Evolutionary conservation across 331 rosid species (phyloP).

Genomic region (Dryas integrifolia): DNA sequence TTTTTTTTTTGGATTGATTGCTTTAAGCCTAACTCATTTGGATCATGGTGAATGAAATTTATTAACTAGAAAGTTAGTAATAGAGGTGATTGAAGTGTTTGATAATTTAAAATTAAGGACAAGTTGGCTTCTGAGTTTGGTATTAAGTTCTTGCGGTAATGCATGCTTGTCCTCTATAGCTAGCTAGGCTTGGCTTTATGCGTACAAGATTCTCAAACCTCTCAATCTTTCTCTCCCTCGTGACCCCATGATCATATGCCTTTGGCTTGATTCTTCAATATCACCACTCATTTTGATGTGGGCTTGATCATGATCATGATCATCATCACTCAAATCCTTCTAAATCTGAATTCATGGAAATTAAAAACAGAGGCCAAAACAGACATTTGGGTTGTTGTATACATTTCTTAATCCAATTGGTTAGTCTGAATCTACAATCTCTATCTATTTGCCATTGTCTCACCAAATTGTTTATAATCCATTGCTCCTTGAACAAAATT

Average conservation of each 20-base stretch:
- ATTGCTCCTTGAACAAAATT: constrained; percentile 34
- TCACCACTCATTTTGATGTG: not conserved
- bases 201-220: not conserved
- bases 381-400: no score
- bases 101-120: not conserved
- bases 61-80: no score
- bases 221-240: not conserved
- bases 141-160: not conserved
- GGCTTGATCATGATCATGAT: no score
- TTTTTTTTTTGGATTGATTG: not conserved
- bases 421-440: not conserved
- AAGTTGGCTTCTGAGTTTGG: constrained; percentile 10
- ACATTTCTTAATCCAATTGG: no score
- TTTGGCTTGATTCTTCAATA: not conserved
- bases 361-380: no score
- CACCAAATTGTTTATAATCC: constrained; percentile 24
- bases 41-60: not conserved
- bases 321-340: no score
- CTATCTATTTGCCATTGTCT: constrained; percentile 21
- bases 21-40: constrained; percentile 2
- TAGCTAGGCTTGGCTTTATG: constrained; percentile 10
- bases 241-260: no score
- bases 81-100: not conserved
- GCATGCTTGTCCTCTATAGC: constrained; percentile 12
- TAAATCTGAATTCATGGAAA: no score